These are phyloP conservation scores for Naganishia sp. DNA, from an alignment of 1,284 basidiomycete genomes.

Conservation along the genomic window DNA sequence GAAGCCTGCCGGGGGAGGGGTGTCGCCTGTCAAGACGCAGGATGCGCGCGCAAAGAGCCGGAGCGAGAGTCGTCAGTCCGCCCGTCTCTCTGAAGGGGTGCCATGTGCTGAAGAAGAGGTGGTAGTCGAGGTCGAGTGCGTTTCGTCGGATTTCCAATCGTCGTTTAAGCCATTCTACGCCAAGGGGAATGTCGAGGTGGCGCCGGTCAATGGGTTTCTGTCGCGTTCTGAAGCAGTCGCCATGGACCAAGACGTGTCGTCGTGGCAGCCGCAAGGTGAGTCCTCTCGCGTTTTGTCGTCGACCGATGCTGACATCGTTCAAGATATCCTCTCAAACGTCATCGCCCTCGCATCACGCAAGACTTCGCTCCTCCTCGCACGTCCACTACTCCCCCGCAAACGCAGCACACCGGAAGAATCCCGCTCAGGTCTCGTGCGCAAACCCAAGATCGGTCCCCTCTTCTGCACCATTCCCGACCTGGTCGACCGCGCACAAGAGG, in stretches of 20 bases:
- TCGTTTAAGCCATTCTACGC: conserved; percentile 40
- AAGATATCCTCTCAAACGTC: conserved; percentile 7
- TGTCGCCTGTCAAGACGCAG: not conserved
- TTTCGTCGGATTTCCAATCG: conserved; percentile 38
- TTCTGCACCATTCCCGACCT: conserved; percentile 45
- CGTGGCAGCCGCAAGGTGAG: conserved; percentile 6
- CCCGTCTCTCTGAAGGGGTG: not conserved
- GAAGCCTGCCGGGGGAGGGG: not conserved
- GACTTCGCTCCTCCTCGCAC: not conserved
- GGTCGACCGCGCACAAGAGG: conserved; percentile 45
- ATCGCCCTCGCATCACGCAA: not conserved
- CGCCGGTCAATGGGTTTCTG: conserved; percentile 38
- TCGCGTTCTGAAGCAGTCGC: not conserved
- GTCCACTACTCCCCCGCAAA: not conserved
- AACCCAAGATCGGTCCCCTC: conserved; percentile 44
- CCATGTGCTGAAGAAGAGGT: conserved; percentile 9
- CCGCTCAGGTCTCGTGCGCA: conserved; percentile 16
- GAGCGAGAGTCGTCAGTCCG: conserved; percentile 20
- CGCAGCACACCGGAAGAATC: conserved; percentile 21
- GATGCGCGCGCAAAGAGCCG: not conserved
- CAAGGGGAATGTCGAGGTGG: conserved; percentile 42
- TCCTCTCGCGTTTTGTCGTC: not conserved
- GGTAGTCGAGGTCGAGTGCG: conserved; percentile 21
- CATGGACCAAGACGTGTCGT: not conserved
- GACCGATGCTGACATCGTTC: not conserved